A percentile compares a stretch with the other conserved stretches of the same genome.
These are phyloP conservation scores for Pythium aquatile DNA, from an alignment of 352 stramenopile genomes.

Conservation along the genomic window DNA sequence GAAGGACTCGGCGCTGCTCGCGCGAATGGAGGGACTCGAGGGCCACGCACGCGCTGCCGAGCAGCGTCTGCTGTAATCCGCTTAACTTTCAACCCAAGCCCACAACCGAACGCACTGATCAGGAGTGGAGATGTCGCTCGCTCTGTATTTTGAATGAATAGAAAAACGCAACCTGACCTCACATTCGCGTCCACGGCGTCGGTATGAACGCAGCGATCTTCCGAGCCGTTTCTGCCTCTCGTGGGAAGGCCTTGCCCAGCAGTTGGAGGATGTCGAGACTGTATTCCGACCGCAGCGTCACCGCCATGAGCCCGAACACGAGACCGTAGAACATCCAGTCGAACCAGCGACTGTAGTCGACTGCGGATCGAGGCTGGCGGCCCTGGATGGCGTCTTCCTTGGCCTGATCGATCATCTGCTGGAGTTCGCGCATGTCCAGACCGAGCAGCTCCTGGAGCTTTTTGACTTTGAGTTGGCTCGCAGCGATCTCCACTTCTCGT, in stretches of 20 bases:
- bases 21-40: constrained; percentile 87
- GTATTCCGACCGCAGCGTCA: constrained; percentile 56
- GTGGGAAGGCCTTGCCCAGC: constrained; percentile 39
- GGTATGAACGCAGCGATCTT: constrained; percentile 30
- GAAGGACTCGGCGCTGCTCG: constrained; percentile 93
- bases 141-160: constrained; percentile 1
- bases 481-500: constrained; percentile 34
- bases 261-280: constrained; percentile 50
- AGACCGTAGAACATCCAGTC: constrained; percentile 43
- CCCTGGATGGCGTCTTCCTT: constrained; percentile 35
- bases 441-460: constrained; percentile 60
- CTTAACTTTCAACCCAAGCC: neutral
- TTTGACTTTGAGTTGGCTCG: constrained; percentile 41
- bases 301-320: constrained; percentile 37
- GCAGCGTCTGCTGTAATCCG: constrained; percentile 64
- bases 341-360: constrained; percentile 40
- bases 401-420: constrained; percentile 37
- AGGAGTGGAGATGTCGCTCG: constrained; percentile 6
- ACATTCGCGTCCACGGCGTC: neutral
- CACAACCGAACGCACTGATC: constrained; percentile 4
- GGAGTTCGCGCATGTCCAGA: constrained; percentile 43
- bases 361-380: constrained; percentile 9
- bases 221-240: constrained; percentile 40
- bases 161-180: neutral
- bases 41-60: constrained; percentile 79